Conservation (phyloP, 179 eudicot species). For the Carnegiea gigantea region DNA sequence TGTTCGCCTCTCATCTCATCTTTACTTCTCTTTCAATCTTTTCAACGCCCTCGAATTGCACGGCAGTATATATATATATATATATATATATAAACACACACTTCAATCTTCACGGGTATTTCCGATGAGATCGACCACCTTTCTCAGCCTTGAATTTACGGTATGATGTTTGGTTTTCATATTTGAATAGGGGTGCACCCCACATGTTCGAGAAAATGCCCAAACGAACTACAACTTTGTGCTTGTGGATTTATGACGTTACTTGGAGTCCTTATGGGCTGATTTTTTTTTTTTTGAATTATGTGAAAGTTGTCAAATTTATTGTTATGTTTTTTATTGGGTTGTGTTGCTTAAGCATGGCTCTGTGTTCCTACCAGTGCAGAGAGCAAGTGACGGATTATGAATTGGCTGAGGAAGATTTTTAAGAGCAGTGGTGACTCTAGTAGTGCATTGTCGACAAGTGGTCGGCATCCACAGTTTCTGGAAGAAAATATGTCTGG, state of each 20-base stretch:
- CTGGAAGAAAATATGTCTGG: slow-evolving; percentile 68
- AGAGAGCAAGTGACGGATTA: slow-evolving; percentile 70
- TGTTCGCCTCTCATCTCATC: slow-evolving; percentile 28
- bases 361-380: slow-evolving; percentile 48
- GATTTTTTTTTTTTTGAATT: neutral
- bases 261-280: neutral
- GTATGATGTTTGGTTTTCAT: slow-evolving; percentile 24
- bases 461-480: slow-evolving; percentile 54
- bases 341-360: slow-evolving; percentile 37
- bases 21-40: slow-evolving; percentile 48
- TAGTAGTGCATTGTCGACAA: slow-evolving; percentile 24
- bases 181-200: slow-evolving; percentile 3
- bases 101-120: slow-evolving; percentile 47
- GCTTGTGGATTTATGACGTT: neutral
- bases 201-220: slow-evolving; percentile 40
- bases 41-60: slow-evolving; percentile 36
- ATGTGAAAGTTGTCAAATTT: neutral
- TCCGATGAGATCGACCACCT: slow-evolving; percentile 63
- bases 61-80: slow-evolving; percentile 19
- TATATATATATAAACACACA: slow-evolving; percentile 30
- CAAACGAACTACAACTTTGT: slow-evolving; percentile 11
- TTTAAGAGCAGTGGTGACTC: slow-evolving; percentile 59
- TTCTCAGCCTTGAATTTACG: slow-evolving; percentile 70
- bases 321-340: neutral
- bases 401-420: slow-evolving; percentile 83